Conservation (phyloP, 768 basidiomycete genomes). For the Pleurotus cornucopiae region DNA sequence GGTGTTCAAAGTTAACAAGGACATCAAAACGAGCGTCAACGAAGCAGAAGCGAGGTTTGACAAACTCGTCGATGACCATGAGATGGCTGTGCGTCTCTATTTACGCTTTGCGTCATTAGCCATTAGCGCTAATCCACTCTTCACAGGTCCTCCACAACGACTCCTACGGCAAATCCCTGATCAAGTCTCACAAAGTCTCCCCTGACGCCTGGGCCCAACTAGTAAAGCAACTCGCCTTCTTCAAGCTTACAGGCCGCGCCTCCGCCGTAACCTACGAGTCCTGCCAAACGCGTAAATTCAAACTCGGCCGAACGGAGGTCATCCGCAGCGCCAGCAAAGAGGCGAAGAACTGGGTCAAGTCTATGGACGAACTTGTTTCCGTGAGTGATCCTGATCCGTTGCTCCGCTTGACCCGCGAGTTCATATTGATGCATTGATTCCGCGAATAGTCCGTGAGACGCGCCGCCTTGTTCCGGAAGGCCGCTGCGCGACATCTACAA, state of each 20-base stretch:
- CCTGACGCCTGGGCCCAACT: conserved; percentile 97
- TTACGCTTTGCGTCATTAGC: too few species aligned
- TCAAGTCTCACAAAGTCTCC: conserved; percentile 78
- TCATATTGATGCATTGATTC: neutral
- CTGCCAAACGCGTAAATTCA: conserved; percentile 90
- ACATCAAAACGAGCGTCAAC: neutral
- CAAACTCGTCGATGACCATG: conserved; percentile 70
- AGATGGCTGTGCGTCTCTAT: conserved; percentile 42
- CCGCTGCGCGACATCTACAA: conserved; percentile 78
- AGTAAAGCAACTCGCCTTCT: conserved; percentile 93
- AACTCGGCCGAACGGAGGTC: conserved; percentile 91
- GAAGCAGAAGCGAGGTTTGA: conserved; percentile 68
- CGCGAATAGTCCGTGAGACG: conserved; percentile 47
- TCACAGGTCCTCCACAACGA: conserved; percentile 68
- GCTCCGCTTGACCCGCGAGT: neutral
- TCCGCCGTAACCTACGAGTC: conserved; percentile 89
- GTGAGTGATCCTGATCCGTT: conserved; percentile 28
- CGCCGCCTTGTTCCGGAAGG: conserved; percentile 67
- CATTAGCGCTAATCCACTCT: too few species aligned
- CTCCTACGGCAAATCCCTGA: conserved; percentile 82
- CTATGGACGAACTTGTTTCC: conserved; percentile 66
- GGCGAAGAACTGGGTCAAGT: conserved; percentile 80
- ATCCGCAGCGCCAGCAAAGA: conserved; percentile 84
- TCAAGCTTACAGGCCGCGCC: conserved; percentile 65
- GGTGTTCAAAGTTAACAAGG: conserved; percentile 58